Evolutionary conservation across 352 stramenopile species (phyloP).

Genomic region (Phytophthora hibernalis): DNA sequence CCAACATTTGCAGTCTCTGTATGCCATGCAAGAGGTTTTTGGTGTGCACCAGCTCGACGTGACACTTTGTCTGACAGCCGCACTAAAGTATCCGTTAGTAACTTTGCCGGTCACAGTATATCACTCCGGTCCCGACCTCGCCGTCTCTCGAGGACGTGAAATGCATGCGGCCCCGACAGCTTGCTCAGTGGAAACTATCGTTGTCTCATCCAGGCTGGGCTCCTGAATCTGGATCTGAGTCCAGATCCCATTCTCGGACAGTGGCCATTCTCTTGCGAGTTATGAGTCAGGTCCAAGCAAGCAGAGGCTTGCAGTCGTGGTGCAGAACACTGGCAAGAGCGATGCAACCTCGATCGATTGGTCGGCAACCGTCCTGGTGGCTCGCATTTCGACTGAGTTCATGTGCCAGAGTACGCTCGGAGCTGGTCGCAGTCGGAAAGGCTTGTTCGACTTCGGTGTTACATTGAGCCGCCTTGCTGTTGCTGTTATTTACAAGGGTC

Average conservation of each 20-base stretch:
- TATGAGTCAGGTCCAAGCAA: conserved; percentile 27
- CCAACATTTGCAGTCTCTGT: conserved; percentile 20
- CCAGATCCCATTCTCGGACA: conserved; percentile 26
- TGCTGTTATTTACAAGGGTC: background rate
- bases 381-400: background rate
- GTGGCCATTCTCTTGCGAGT: conserved; percentile 12
- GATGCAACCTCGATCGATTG: conserved; percentile 5
- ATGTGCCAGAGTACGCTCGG: background rate
- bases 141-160: background rate
- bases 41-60: conserved; percentile 20
- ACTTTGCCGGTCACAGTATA: background rate
- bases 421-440: background rate
- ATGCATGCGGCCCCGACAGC: conserved; percentile 15
- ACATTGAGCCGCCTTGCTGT: background rate
- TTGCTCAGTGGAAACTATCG: conserved; percentile 28
- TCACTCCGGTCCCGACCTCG: background rate
- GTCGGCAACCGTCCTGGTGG: background rate
- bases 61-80: conserved; percentile 30
- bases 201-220: conserved; percentile 8
- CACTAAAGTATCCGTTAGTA: conserved; percentile 37
- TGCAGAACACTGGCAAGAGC: background rate
- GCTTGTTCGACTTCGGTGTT: conserved; percentile 1
- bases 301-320: conserved; percentile 10
- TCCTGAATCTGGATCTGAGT: too few species aligned
- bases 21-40: conserved; percentile 22